Conservation (phyloP, 257 asterid species). For the Craterostigma plantagineum region DNA sequence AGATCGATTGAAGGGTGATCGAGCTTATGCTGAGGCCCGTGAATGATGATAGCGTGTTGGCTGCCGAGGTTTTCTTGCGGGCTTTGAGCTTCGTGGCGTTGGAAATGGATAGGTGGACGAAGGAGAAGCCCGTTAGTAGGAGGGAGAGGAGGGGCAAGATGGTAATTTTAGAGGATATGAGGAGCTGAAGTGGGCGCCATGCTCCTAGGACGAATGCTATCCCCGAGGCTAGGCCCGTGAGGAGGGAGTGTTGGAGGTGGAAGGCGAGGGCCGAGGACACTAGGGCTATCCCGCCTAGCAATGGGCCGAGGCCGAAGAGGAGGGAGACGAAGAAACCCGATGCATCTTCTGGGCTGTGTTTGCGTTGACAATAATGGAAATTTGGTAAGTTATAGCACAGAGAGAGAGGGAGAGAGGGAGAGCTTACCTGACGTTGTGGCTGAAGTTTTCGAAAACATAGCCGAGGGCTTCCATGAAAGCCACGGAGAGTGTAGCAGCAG, state of each 20-base stretch:
- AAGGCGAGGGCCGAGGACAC: constrained; percentile 68
- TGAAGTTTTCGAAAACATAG: constrained; percentile 52
- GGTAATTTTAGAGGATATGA: constrained; percentile 56
- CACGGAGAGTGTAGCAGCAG: constrained; percentile 89
- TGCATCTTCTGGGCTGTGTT: constrained; percentile 79
- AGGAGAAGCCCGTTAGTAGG: constrained; percentile 33
- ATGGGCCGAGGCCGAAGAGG: constrained; percentile 80
- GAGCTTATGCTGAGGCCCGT: constrained; percentile 40
- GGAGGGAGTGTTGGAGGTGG: constrained; percentile 79
- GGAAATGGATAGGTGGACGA: constrained; percentile 35
- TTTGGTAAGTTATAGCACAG: constrained; percentile 8
- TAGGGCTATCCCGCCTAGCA: constrained; percentile 74
- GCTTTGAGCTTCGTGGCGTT: constrained; percentile 27
- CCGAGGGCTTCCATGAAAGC: constrained; percentile 93
- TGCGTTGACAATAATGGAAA: neutral
- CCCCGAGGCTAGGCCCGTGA: constrained; percentile 85
- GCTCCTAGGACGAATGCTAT: constrained; percentile 71
- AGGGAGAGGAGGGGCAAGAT: constrained; percentile 39
- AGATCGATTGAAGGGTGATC: constrained; percentile 61
- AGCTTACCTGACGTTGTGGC: constrained; percentile 59
- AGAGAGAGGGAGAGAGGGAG: neutral
- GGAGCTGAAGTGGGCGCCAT: constrained; percentile 86
- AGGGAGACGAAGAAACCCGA: constrained; percentile 82
- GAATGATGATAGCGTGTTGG: constrained; percentile 27
- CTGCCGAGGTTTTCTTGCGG: constrained; percentile 55